Conservation (phyloP, 1,284 basidiomycete species). For the Cryptococcus jaspeensis region DNA sequence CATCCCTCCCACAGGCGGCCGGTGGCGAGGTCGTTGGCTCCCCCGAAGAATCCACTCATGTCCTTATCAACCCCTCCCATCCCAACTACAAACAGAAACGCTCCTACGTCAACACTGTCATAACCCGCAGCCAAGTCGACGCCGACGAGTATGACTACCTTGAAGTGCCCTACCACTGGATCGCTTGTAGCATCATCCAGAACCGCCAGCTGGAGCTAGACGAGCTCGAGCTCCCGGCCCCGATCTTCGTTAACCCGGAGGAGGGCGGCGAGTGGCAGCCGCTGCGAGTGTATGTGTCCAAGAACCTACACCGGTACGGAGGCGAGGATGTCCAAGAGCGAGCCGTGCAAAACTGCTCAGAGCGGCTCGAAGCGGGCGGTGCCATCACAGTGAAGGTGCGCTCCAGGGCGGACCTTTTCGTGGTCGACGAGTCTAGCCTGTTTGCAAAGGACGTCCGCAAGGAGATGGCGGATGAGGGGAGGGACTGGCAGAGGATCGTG, state of each 20-base stretch:
- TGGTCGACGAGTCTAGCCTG: slow-evolving; percentile 31
- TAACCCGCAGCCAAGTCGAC: neutral
- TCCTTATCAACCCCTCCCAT: slow-evolving; percentile 24
- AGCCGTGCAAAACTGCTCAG: slow-evolving; percentile 15
- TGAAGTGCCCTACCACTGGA: slow-evolving; percentile 37
- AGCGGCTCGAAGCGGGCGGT: slow-evolving; percentile 21
- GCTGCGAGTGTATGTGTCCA: slow-evolving; percentile 34
- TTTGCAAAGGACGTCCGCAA: slow-evolving; percentile 28
- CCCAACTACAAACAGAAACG: neutral
- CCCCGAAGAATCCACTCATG: slow-evolving; percentile 14
- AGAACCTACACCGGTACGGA: slow-evolving; percentile 27
- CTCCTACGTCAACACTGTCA: too few relatives aligned
- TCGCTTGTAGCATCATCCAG: slow-evolving; percentile 20
- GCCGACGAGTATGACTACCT: too few relatives aligned
- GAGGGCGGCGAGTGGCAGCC: slow-evolving; percentile 17
- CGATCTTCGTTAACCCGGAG: slow-evolving; percentile 24
- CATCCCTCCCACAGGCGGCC: slow-evolving; percentile 3
- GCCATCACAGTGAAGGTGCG: slow-evolving; percentile 33
- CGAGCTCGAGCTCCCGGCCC: slow-evolving; percentile 13
- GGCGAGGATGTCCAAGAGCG: slow-evolving; percentile 14
- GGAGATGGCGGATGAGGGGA: slow-evolving; percentile 29
- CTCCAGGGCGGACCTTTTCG: slow-evolving; percentile 34
- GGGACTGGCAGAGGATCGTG: slow-evolving; percentile 33
- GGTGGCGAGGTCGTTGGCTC: slow-evolving; percentile 8
- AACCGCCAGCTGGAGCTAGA: slow-evolving; percentile 9